Conservation (phyloP, 1,139 yeast genomes). For the Taphrina betulina region DNA sequence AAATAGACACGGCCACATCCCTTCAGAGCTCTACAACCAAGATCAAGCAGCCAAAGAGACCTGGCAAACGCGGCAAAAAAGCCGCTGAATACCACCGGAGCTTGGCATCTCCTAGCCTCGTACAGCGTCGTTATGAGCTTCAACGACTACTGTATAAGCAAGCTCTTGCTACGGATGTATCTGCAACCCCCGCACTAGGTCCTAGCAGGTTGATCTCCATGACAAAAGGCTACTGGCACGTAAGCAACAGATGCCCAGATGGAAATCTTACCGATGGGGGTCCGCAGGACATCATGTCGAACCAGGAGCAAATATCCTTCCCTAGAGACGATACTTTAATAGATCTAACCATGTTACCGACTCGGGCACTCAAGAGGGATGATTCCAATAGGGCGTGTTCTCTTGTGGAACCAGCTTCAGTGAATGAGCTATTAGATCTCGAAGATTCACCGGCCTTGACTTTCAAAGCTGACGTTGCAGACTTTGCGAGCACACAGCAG, state of each 20-base stretch:
- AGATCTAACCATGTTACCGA: constrained; percentile 5
- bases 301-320: neutral
- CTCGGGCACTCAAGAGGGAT: too few species aligned
- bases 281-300: constrained; percentile 3
- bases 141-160: neutral
- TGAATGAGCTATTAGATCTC: too few species aligned
- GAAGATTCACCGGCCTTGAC: too few species aligned
- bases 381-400: too few species aligned
- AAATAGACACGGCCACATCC: neutral
- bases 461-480: too few species aligned
- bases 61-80: neutral
- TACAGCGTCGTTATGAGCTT: neutral
- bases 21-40: neutral
- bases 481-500: too few species aligned
- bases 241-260: constrained; percentile 9
- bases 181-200: neutral
- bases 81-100: too few species aligned
- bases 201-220: constrained; percentile 14
- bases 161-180: neutral
- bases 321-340: neutral
- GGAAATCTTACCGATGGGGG: constrained; percentile 16
- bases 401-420: too few species aligned
- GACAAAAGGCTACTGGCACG: constrained; percentile 11
- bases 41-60: neutral
- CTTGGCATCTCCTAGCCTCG: too few species aligned